Base-by-base conservation (phyloP, 2,329 filamentous ascomycete species). In the Colletotrichum lini region DNA sequence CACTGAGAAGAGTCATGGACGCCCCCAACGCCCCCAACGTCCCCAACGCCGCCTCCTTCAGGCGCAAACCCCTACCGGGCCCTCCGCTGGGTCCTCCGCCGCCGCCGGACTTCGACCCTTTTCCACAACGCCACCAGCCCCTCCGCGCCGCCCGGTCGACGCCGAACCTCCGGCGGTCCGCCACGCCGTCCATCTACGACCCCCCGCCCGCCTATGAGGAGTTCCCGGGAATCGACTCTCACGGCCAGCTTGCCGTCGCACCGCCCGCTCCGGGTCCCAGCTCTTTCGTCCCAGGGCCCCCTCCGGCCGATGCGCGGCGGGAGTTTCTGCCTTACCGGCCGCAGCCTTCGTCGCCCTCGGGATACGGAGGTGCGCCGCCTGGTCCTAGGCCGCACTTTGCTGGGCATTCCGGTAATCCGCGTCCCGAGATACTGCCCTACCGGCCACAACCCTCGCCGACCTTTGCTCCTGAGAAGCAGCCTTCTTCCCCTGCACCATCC, bases 11-110 rank as follows among this genome's bases (percentile, higher is more conserved):
- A 64, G 68, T 59, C 69, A 72, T 72, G 69, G 45, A 58, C 42
- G 26, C 65, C 67, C 62, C 54, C 13, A 49, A 16, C 9, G 67
- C 59, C 21, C 10, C 30, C 30, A 49, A 16, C 9, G 67, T 52
- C 21, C 10, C 30, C 30, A 9, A 8, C 8, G 30, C 53, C 30
- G 26, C 16, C 3, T 23, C 49, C 3, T 52, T 72, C 38, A 59
- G 54, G 59, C 69, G 69, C 69, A 72, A 72, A 45, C 69, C 69
- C 65, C 69, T 72, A 59, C 69, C 69, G 18, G 47, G 65, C 21
- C 68, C 65, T 54, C 68, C 68, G n/a, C 65, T 65, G 38, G 59
- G 45, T n/a, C 59, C 65, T n/a, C 68, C 68, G 44, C 68, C 65
- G 52, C 69, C 69, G n/a, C 69, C 69, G 38, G 53, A 72, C 2